These are phyloP conservation scores for Peronospora farinosa DNA, from an alignment of 352 stramenopile species.

Conservation along the genomic window DNA sequence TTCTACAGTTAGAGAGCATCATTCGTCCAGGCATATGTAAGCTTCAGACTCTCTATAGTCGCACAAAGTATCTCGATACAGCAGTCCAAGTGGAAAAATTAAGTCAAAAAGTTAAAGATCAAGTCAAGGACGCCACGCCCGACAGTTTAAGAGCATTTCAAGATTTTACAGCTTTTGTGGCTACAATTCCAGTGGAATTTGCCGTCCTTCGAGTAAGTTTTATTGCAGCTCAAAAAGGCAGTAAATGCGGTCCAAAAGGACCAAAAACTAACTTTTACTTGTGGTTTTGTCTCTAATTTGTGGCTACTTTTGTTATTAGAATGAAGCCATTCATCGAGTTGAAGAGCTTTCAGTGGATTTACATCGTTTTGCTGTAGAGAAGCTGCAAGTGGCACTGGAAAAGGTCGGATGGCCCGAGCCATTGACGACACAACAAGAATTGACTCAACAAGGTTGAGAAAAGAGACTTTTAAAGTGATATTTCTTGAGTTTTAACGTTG, in stretches of 20 bases:
- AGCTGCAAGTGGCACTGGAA: conserved; percentile 41
- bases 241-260: not conserved
- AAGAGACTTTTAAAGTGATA: no score
- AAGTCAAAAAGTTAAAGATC: conserved; percentile 35
- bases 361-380: conserved; percentile 46
- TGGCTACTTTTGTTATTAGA: conserved; percentile 4
- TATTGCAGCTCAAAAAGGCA: conserved; percentile 1
- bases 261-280: not conserved
- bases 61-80: conserved; percentile 39
- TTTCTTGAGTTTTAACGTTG: conserved; percentile 4
- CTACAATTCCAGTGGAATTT: conserved; percentile 40
- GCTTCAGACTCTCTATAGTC: conserved; percentile 33
- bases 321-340: conserved; percentile 38
- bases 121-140: conserved; percentile 35
- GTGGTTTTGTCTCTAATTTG: not conserved
- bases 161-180: conserved; percentile 32
- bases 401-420: conserved; percentile 44
- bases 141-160: conserved; percentile 43
- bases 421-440: conserved; percentile 25
- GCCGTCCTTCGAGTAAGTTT: conserved; percentile 40
- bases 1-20: conserved; percentile 37
- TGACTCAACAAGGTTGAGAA: conserved; percentile 28
- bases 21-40: conserved; percentile 27
- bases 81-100: conserved; percentile 51
- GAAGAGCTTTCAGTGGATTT: conserved; percentile 42